These are phyloP conservation scores for Vitis cinerea DNA, from an alignment of 164 flowering plant genomes.

Conservation along the genomic window DNA sequence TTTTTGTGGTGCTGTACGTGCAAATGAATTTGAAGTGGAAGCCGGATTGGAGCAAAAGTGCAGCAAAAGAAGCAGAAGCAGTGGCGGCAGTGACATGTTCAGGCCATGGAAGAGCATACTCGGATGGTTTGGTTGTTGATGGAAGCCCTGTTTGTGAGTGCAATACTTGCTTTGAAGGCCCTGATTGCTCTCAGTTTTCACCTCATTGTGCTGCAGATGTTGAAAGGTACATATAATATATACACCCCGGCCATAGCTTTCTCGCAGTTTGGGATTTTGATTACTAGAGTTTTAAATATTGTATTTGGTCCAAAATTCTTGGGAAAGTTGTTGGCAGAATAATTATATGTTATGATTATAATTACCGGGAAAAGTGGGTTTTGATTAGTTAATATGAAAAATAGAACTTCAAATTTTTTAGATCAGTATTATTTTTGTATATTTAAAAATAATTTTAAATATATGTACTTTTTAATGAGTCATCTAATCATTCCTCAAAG, in stretches of 20 bases:
- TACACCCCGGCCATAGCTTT: too few relatives aligned
- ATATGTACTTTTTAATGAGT: too few relatives aligned
- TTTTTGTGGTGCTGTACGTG: background rate
- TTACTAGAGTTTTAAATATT: too few relatives aligned
- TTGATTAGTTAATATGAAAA: too few relatives aligned
- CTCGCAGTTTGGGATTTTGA: too few relatives aligned
- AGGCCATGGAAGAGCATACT: constrained; percentile 39
- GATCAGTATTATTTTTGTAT: rapidly evolving
- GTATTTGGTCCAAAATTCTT: too few relatives aligned
- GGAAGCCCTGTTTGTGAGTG: constrained; percentile 32
- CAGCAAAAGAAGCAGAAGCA: constrained; percentile 33
- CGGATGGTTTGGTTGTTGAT: constrained; percentile 23
- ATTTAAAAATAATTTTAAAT: too few relatives aligned
- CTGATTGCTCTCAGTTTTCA: constrained; percentile 28
- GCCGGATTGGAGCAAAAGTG: constrained; percentile 10
- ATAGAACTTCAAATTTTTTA: too few relatives aligned
- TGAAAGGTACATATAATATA: constrained; percentile 18
- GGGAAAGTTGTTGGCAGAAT: too few relatives aligned
- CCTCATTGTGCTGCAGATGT: constrained; percentile 35
- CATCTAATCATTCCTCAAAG: too few relatives aligned
- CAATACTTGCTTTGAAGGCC: constrained; percentile 29
- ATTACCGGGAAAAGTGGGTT: too few relatives aligned
- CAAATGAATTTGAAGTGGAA: background rate
- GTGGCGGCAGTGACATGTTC: constrained; percentile 34
- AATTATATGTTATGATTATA: too few relatives aligned